These are phyloP conservation scores for Penicillium occitanis DNA, from an alignment of 2,329 filamentous ascomycete species.

Conservation along the genomic window DNA sequence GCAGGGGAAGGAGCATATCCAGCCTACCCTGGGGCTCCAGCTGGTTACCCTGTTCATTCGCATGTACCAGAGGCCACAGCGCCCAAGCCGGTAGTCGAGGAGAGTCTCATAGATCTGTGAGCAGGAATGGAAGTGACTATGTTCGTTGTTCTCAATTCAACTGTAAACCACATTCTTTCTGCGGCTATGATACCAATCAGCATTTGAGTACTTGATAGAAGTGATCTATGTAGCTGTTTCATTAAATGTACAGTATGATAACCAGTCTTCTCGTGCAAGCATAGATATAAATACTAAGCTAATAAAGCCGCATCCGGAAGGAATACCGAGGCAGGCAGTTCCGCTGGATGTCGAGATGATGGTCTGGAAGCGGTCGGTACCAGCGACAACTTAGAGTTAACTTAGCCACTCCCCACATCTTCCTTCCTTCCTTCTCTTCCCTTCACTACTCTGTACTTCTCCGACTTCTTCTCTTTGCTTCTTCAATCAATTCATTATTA, in stretches of 20 bases:
- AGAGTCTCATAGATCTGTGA: slow-evolving; percentile 36
- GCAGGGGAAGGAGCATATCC: slow-evolving; percentile 24
- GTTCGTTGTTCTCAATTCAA: not conserved
- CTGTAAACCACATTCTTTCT: not conserved
- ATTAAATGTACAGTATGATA: slow-evolving; percentile 5
- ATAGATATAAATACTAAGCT: not conserved
- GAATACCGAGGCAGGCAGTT: not conserved
- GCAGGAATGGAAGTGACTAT: slow-evolving; percentile 9
- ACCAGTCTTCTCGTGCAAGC: not conserved
- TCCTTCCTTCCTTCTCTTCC: not conserved
- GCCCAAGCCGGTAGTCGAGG: slow-evolving; percentile 30
- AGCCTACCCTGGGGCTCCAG: slow-evolving; percentile 11
- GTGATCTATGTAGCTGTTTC: not conserved
- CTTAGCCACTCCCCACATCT: slow-evolving; percentile 11
- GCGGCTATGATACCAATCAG: slow-evolving; percentile 20
- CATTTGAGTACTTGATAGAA: slow-evolving; percentile 14
- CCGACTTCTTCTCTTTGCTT: not conserved
- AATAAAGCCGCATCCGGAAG: not conserved
- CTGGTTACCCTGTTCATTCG: slow-evolving; percentile 22
- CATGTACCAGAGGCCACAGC: slow-evolving; percentile 27
- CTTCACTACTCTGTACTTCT: not conserved
- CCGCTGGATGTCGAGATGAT: slow-evolving; percentile 1
- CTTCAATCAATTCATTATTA: not conserved
- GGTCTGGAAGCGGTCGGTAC: slow-evolving; percentile 5
- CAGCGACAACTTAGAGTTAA: not conserved